phyloP scores from a whole-genome alignment of 2,329 filamentous ascomycete species.

The Escovopsis sp. region DNA sequence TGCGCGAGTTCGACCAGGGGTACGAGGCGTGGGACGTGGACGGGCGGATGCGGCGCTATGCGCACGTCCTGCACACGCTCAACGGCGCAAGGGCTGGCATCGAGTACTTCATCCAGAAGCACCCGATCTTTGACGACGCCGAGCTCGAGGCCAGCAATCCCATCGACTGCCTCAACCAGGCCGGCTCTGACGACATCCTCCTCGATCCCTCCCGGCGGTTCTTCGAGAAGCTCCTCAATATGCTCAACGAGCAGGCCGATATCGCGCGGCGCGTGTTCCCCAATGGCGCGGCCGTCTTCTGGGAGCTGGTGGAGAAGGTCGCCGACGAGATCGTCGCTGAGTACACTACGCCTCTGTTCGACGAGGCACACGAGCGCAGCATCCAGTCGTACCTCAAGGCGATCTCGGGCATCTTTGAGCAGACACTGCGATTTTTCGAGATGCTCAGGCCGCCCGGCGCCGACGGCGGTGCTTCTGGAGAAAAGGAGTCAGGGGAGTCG shows the following conservation, averaged over 20 bases:
- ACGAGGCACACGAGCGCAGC: slow-evolving; percentile 67
- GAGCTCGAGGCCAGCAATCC: slow-evolving; percentile 47
- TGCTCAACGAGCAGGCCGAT: slow-evolving; percentile 67
- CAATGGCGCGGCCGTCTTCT: slow-evolving; percentile 51
- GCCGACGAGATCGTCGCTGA: slow-evolving; percentile 74
- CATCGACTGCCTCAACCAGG: slow-evolving; percentile 65
- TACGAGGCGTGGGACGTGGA: slow-evolving; percentile 82
- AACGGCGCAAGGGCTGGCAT: slow-evolving; percentile 68
- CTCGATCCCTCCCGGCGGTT: slow-evolving; percentile 70
- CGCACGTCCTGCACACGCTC: slow-evolving; percentile 65
- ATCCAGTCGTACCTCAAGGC: slow-evolving; percentile 69
- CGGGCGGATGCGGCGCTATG: slow-evolving; percentile 77
- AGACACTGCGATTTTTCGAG: slow-evolving; percentile 62
- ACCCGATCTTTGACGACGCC: slow-evolving; percentile 64
- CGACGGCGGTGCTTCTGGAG: too few species aligned
- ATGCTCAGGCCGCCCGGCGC: slow-evolving; percentile 46
- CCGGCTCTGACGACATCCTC: slow-evolving; percentile 49
- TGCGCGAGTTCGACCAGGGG: slow-evolving; percentile 85
- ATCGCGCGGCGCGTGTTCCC: slow-evolving; percentile 77
- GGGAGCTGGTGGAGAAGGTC: slow-evolving; percentile 66
- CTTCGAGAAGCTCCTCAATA: slow-evolving; percentile 57
- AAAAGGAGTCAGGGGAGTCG: too few species aligned
- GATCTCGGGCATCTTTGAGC: slow-evolving; percentile 75
- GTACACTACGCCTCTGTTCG: slow-evolving; percentile 72
- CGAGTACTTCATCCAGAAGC: slow-evolving; percentile 78